Conservation (phyloP, 768 basidiomycete genomes). For the Mycena vitilis region DNA sequence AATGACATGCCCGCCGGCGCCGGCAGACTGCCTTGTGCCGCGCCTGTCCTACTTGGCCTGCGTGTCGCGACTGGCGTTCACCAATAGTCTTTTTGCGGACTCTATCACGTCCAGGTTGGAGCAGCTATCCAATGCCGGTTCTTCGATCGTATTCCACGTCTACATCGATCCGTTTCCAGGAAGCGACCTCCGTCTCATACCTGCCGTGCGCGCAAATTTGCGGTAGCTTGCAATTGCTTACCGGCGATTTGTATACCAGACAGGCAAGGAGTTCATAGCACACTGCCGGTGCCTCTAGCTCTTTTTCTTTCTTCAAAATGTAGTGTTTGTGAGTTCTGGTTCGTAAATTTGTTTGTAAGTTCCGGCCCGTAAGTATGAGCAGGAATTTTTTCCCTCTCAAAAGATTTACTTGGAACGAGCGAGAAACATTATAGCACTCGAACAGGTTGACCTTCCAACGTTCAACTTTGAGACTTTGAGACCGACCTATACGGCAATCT, state of each 20-base stretch:
- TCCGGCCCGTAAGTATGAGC: no score
- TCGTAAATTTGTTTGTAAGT: no score
- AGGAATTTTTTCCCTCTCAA: no score
- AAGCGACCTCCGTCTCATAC: neutral
- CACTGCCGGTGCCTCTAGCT: no score
- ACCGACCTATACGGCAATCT: no score
- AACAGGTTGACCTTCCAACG: no score
- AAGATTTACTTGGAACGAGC: no score
- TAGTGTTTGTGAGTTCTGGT: no score
- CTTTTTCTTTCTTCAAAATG: no score
- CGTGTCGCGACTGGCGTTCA: conserved; percentile 9
- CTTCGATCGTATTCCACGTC: neutral
- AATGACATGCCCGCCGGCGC: neutral
- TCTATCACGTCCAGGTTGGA: neutral
- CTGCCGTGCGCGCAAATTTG: neutral
- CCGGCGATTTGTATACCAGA: neutral
- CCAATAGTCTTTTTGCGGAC: conserved; percentile 2
- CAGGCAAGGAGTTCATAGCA: neutral
- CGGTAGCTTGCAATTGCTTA: neutral
- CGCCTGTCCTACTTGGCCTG: conserved; percentile 11
- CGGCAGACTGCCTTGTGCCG: neutral
- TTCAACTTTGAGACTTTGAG: no score
- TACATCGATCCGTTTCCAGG: conserved; percentile 6
- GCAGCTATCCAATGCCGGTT: neutral
- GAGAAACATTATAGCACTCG: no score